These are phyloP conservation scores for Funneliformis mosseae DNA, from an alignment of 192 early-diverging fungal genomes.

Conservation along the genomic window DNA sequence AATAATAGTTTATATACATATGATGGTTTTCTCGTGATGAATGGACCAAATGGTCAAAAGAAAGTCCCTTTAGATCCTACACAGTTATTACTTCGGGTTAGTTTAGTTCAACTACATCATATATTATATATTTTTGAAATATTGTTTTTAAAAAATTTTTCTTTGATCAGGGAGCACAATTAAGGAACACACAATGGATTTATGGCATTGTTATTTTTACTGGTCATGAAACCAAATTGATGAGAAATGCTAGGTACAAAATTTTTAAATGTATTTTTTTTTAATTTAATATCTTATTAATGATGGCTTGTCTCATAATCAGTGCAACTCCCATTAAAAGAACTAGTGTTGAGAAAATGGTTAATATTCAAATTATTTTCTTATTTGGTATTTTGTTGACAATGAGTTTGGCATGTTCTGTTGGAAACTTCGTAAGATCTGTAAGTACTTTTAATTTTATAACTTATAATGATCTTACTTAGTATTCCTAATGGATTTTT, in stretches of 20 bases:
- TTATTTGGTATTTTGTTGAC: constrained; percentile 84
- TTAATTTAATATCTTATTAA: background rate
- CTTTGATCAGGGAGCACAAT: constrained; percentile 71
- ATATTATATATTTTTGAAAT: background rate
- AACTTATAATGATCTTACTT: background rate
- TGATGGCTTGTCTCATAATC: background rate
- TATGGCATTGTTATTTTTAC: constrained; percentile 95
- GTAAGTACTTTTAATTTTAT: constrained; percentile 38
- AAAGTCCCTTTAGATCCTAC: constrained; percentile 87
- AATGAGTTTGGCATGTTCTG: constrained; percentile 84
- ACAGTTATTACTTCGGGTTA: constrained; percentile 83
- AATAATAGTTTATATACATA: constrained; percentile 98
- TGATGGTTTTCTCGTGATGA: constrained; percentile 73
- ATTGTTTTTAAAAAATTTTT: constrained; percentile 1
- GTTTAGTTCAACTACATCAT: background rate
- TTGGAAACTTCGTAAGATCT: constrained; percentile 73
- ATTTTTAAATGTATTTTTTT: background rate
- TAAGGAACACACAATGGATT: constrained; percentile 94
- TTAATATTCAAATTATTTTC: constrained; percentile 93
- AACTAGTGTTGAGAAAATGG: constrained; percentile 86
- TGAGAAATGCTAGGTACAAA: constrained; percentile 83
- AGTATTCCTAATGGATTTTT: background rate
- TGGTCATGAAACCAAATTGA: constrained; percentile 97
- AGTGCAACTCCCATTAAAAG: constrained; percentile 89
- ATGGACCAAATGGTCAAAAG: constrained; percentile 52